A percentile compares a stretch with the other conserved stretches of the same genome.
Evolutionary conservation across 257 asterid genomes (phyloP).

Genomic region (Jacaranda mimosifolia): DNA sequence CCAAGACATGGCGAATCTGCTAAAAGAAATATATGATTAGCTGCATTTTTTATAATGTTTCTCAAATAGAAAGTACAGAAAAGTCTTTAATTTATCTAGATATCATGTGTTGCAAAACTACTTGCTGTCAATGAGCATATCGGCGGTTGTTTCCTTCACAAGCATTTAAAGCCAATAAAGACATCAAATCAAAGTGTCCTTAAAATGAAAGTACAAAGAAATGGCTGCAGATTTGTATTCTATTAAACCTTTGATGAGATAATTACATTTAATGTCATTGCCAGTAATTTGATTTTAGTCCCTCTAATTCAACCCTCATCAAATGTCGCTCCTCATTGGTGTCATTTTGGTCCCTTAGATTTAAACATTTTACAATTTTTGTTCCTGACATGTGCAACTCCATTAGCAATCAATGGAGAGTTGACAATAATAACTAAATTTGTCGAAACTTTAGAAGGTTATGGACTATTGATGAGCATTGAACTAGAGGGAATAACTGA

Average conservation of each 20-base stretch:
- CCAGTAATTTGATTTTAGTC: neutral
- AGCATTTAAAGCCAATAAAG: too few species aligned
- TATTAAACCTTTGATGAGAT: too few species aligned
- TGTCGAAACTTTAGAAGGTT: neutral
- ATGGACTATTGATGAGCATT: neutral
- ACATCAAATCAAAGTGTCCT: too few species aligned
- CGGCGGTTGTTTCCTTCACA: too few species aligned
- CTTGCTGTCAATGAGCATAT: neutral
- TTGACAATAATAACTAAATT: neutral
- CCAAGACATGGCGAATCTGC: conserved; percentile 96
- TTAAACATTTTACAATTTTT: too few species aligned
- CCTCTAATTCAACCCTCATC: neutral
- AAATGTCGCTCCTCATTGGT: too few species aligned
- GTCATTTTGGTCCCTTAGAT: neutral
- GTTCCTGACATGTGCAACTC: neutral
- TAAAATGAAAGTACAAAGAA: neutral
- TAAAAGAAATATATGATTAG: conserved; percentile 26
- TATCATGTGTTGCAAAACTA: conserved; percentile 13
- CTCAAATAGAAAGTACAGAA: neutral
- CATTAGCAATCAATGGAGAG: neutral
- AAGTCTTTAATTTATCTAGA: neutral
- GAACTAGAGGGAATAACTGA: neutral
- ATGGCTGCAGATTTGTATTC: neutral
- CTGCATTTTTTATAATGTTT: neutral
- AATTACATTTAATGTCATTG: neutral